phyloP scores from a whole-genome alignment of 176 grass and related monocot genomes.

The Pontederia crassipes region DNA sequence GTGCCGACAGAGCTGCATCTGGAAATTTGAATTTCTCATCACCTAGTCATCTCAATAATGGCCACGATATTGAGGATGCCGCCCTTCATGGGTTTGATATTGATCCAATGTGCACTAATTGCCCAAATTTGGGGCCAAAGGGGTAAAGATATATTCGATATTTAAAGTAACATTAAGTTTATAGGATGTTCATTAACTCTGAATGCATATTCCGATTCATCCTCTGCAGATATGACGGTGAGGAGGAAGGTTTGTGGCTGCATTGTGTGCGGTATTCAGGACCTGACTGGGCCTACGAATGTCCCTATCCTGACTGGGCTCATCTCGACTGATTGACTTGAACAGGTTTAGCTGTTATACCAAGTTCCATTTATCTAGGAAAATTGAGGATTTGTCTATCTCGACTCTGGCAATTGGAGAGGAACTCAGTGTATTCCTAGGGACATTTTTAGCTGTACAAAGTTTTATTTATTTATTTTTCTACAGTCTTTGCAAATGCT shows the following conservation, averaged over 20 bases:
- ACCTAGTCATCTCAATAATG: conserved; percentile 13
- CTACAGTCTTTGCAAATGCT: too few relatives aligned
- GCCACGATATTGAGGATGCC: conserved; percentile 14
- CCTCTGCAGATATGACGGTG: conserved; percentile 53
- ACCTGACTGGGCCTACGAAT: conserved; percentile 84
- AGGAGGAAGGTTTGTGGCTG: conserved; percentile 76
- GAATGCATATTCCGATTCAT: not conserved
- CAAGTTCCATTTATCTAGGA: too few relatives aligned
- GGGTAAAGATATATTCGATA: conserved; percentile 33
- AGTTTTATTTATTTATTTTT: too few relatives aligned
- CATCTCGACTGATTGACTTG: not conserved
- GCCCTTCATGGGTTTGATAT: conserved; percentile 29
- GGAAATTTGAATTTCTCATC: conserved; percentile 4
- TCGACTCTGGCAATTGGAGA: too few relatives aligned
- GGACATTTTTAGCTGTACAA: too few relatives aligned
- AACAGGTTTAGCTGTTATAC: too few relatives aligned
- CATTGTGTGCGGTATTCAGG: conserved; percentile 74
- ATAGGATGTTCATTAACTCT: not conserved
- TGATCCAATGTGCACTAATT: conserved; percentile 84
- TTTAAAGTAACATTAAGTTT: too few relatives aligned
- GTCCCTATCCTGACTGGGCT: conserved; percentile 80
- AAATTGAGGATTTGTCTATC: too few relatives aligned
- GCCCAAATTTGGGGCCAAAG: conserved; percentile 71
- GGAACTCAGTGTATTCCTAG: too few relatives aligned
- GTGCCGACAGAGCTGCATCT: conserved; percentile 19